Percentiles rank a stretch among this genome's conserved stretches.
Evolutionary conservation across 1,139 yeast species (phyloP).

Genomic region (Protomyces pachydermus): DNA sequence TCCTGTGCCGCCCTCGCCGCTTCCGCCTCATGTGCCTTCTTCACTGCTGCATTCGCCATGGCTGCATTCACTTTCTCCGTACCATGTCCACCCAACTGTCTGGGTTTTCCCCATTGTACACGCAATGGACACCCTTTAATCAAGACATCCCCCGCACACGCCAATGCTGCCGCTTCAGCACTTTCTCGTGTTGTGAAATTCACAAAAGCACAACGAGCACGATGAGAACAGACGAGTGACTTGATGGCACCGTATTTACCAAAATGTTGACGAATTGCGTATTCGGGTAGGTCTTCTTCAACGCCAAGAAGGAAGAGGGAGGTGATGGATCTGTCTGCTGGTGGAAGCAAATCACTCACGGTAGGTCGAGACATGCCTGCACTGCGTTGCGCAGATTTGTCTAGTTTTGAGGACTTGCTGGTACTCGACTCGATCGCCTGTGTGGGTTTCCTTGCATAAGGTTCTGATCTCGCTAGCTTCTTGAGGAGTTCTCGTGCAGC

Average conservation of each 20-base stretch:
- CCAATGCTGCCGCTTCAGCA: conserved; percentile 54
- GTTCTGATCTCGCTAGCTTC: conserved; percentile 44
- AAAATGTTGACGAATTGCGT: conserved; percentile 50
- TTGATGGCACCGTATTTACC: conserved; percentile 47
- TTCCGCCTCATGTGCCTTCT: neutral
- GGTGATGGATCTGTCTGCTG: conserved; percentile 43
- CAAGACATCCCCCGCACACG: conserved; percentile 39
- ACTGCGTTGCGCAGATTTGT: conserved; percentile 2
- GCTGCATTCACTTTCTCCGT: conserved; percentile 21
- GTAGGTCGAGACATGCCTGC: conserved; percentile 23
- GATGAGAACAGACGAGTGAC: conserved; percentile 52
- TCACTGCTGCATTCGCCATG: conserved; percentile 4
- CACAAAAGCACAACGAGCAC: conserved; percentile 63
- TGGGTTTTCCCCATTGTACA: conserved; percentile 62
- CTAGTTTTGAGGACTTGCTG: neutral
- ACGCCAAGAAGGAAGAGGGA: conserved; percentile 72
- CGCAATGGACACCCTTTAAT: conserved; percentile 52
- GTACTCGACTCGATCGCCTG: conserved; percentile 13
- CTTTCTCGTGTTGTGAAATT: conserved; percentile 48
- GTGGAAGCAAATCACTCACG: conserved; percentile 46
- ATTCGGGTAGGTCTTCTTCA: conserved; percentile 61
- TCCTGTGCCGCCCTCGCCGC: neutral
- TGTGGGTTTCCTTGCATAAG: conserved; percentile 36
- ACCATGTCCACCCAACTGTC: conserved; percentile 44
- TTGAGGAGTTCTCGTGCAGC: conserved; percentile 42